These are phyloP conservation scores for Strobilomyces echinocephalus DNA, from an alignment of 768 basidiomycete species.

Conservation along the genomic window DNA sequence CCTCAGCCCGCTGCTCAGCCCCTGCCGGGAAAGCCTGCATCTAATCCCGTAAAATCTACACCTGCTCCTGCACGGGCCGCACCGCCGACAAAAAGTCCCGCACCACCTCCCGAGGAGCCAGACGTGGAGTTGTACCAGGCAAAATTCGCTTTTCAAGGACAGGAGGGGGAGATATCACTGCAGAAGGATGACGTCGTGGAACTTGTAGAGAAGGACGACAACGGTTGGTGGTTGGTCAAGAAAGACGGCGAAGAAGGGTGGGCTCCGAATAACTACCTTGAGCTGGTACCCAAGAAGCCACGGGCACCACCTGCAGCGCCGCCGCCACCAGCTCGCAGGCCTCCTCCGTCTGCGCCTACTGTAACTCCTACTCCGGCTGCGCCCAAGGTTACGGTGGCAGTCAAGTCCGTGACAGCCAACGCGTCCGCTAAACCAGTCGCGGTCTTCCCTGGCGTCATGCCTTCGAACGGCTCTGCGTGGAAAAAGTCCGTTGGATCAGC, in stretches of 20 bases:
- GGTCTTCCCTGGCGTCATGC: slow-evolving; percentile 73
- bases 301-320: slow-evolving; percentile 65
- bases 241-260: slow-evolving; percentile 81
- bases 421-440: slow-evolving; percentile 71
- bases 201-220: slow-evolving; percentile 85
- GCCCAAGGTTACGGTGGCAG: slow-evolving; percentile 32
- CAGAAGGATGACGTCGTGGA: slow-evolving; percentile 91
- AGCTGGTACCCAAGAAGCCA: slow-evolving; percentile 65
- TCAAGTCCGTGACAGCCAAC: slow-evolving; percentile 50
- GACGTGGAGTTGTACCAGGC: slow-evolving; percentile 76
- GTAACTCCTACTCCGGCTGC: slow-evolving; percentile 32
- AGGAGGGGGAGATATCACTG: slow-evolving; percentile 87
- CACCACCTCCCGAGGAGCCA: slow-evolving; percentile 56
- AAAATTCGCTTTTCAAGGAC: slow-evolving; percentile 89
- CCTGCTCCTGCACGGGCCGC: slow-evolving; percentile 30
- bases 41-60: slow-evolving; percentile 22
- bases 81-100: slow-evolving; percentile 39
- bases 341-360: slow-evolving; percentile 41
- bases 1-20: slow-evolving; percentile 46
- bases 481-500: slow-evolving; percentile 48
- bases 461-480: slow-evolving; percentile 70
- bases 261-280: slow-evolving; percentile 93
- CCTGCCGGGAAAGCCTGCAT: slow-evolving; percentile 53
- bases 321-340: slow-evolving; percentile 53
- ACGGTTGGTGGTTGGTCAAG: slow-evolving; percentile 98